Percentiles rank a stretch among this genome's conserved stretches.
phyloP scores from a whole-genome alignment of 2,329 filamentous ascomycete species.

The Coniella vitis region DNA sequence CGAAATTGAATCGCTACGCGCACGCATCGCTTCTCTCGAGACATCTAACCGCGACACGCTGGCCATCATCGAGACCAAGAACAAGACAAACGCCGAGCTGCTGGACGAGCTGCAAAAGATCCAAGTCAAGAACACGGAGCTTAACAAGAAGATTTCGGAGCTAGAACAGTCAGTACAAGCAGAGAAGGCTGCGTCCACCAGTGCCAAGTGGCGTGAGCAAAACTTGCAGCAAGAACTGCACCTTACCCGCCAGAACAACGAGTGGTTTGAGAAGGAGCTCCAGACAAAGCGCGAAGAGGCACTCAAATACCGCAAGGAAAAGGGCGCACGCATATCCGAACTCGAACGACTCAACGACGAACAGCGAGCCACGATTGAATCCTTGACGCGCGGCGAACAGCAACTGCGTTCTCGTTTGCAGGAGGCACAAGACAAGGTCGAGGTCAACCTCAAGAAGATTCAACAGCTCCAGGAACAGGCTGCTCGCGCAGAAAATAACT shows the following conservation, averaged over 20 bases:
- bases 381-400: constrained; percentile 71
- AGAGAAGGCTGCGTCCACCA: constrained; percentile 71
- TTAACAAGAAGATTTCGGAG: constrained; percentile 73
- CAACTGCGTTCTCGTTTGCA: constrained; percentile 74
- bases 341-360: constrained; percentile 88
- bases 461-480: constrained; percentile 81
- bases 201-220: constrained; percentile 84
- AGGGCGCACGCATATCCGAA: constrained; percentile 80
- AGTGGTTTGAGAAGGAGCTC: constrained; percentile 88
- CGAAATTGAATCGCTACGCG: constrained; percentile 68
- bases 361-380: constrained; percentile 66
- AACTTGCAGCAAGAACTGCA: constrained; percentile 86
- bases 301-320: constrained; percentile 89
- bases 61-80: constrained; percentile 83
- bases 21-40: constrained; percentile 80
- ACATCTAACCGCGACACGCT: constrained; percentile 88
- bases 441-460: constrained; percentile 73
- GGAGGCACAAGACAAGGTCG: constrained; percentile 77
- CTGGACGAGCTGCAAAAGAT: constrained; percentile 81
- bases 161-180: constrained; percentile 80
- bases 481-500: constrained; percentile 75
- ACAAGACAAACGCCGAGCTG: constrained; percentile 75
- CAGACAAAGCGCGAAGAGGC: constrained; percentile 85
- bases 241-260: constrained; percentile 78
- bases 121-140: constrained; percentile 78